Evolutionary conservation across 495 filamentous ascomycete species (phyloP), one percentile per base, ranked within the genome.

Genomic region (Tetracladium setigerum): DNA sequence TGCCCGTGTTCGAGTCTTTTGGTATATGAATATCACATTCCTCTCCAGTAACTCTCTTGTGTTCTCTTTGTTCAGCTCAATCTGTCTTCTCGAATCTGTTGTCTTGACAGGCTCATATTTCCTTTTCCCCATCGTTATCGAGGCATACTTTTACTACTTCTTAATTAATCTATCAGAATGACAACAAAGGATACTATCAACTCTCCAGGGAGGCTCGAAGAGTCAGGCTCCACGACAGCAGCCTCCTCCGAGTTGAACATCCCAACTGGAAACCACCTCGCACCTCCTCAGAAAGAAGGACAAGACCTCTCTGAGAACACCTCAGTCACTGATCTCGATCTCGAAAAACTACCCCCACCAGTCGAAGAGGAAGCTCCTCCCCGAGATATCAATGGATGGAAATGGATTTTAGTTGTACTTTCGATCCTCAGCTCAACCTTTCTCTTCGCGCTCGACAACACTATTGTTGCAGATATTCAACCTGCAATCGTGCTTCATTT

Each of bases 401-500:
- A 42, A 38, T 59, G 57, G 57, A 40, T 14, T 22, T 5, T 56
- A 4, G 53, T 59, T 5, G 49, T 54, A 2, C 13, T 38, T 24
- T 36, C 53, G 6, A 56, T 59, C 16, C 50, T 53, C 4, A 42
- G 18, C 30, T 54, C 53, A 0, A 56, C 47, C 17, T 59, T 59
- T 44, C 33, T 56, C 13, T 59, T 52, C 42, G 56, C 48, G 2
- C 49, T 59, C 17, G 56, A 59, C 43, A 59, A 75, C 30, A 83
- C 78, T 38, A 77, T 83, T 18, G 77, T 77, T 5, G 80, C 80
- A 17, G 70, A 78, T 49, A 62, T 83, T 10, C 78, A 80, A 56
- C 69, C 70, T 5, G 61, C 63, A 2, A 71, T 83, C 14, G 58
- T 82, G 38, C 62, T 66, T 19, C 33, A 47, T 0, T 76, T 83